A percentile compares a stretch with the other conserved stretches of the same genome.
These are phyloP conservation scores for Yarrowia osloensis DNA, from an alignment of 805 yeast genomes.

Conservation along the genomic window DNA sequence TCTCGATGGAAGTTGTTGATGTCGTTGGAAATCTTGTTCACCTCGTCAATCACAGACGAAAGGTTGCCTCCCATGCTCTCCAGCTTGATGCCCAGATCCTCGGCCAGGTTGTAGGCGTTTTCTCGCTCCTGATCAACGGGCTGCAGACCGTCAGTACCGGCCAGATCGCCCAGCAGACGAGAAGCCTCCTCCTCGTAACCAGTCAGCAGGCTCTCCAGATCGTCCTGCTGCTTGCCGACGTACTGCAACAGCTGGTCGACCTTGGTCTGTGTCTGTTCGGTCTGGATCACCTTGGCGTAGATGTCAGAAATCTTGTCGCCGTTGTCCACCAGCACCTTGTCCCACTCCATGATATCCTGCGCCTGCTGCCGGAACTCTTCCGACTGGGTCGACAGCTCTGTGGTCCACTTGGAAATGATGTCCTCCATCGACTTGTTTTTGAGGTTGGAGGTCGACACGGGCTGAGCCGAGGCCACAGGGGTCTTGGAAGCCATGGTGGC, in stretches of 20 bases:
- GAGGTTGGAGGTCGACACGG: constrained; percentile 58
- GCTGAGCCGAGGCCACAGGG: constrained; percentile 48
- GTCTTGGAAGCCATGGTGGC: constrained; percentile 32
- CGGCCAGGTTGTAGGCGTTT: constrained; percentile 85
- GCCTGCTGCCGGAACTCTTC: constrained; percentile 76
- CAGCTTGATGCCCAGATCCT: constrained; percentile 75
- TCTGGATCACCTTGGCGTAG: constrained; percentile 73
- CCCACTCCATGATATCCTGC: constrained; percentile 79
- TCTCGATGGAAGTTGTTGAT: constrained; percentile 64
- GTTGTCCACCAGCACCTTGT: constrained; percentile 74
- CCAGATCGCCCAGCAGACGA: constrained; percentile 34
- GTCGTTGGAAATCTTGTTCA: constrained; percentile 74
- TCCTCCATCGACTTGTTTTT: constrained; percentile 93
- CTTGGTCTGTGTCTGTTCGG: constrained; percentile 80
- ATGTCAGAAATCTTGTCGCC: constrained; percentile 81
- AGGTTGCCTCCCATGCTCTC: constrained; percentile 76
- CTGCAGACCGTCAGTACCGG: constrained; percentile 44
- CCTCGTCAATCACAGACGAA: constrained; percentile 72
- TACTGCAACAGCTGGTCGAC: constrained; percentile 86
- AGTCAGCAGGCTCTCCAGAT: constrained; percentile 76
- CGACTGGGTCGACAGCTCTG: constrained; percentile 72
- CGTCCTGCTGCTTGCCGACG: constrained; percentile 90
- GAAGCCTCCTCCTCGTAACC: constrained; percentile 70
- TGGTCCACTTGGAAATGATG: constrained; percentile 89
- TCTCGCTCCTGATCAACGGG: constrained; percentile 79